Evolutionary conservation across 2,329 filamentous ascomycete species (phyloP).

Genomic region (Monilinia fructicola): DNA sequence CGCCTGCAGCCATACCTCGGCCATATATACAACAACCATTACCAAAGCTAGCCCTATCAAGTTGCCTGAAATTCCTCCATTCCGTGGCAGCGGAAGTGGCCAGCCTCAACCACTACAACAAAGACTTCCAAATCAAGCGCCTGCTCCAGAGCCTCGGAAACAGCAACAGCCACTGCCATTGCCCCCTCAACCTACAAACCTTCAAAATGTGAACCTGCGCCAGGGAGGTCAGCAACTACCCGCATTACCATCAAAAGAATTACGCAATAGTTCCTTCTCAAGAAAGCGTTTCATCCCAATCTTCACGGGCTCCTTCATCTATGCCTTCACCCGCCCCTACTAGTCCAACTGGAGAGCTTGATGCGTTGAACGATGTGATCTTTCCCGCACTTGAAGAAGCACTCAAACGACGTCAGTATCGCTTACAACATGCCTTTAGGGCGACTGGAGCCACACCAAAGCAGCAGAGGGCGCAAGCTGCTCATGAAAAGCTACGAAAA

Average conservation of each 20-base stretch:
- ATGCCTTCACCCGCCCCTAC: conserved; percentile 58
- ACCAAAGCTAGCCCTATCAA: conserved; percentile 41
- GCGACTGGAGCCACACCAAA: conserved; percentile 51
- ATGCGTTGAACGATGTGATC: conserved; percentile 86
- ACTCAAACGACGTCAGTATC: conserved; percentile 72
- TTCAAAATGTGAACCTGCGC: conserved; percentile 37
- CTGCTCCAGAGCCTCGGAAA: conserved; percentile 35
- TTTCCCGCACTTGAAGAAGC: conserved; percentile 91
- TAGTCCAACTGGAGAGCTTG: conserved; percentile 68
- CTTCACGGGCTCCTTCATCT: conserved; percentile 45
- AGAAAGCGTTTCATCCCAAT: conserved; percentile 34
- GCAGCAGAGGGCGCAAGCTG: conserved; percentile 66
- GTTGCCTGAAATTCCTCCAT: conserved; percentile 43
- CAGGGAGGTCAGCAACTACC: conserved; percentile 37
- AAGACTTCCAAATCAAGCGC: conserved; percentile 36
- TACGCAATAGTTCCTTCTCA: conserved; percentile 38
- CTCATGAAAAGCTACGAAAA: conserved; percentile 79
- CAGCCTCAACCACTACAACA: conserved; percentile 36
- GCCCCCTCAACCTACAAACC: conserved; percentile 26
- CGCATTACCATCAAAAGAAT: conserved; percentile 40
- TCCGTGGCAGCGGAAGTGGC: conserved; percentile 39
- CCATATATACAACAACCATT: conserved; percentile 40
- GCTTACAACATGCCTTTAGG: conserved; percentile 47
- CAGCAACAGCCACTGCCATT: conserved; percentile 34
- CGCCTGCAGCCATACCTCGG: conserved; percentile 30